phyloP scores from a whole-genome alignment of 371 early-diverging fungal species.

The Racocetra persica region DNA sequence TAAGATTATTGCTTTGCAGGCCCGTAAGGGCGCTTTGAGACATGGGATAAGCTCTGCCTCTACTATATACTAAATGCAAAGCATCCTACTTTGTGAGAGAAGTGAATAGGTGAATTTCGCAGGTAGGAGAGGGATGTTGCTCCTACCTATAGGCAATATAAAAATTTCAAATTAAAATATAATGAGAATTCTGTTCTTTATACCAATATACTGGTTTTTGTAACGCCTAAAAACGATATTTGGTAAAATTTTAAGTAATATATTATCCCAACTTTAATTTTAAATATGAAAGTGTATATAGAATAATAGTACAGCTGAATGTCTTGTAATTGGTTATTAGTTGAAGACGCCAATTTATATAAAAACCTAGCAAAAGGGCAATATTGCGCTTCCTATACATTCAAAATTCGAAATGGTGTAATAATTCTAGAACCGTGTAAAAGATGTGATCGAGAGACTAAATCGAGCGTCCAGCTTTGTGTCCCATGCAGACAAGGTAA shows the following conservation, averaged over 20 bases:
- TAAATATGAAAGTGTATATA: slow-evolving; percentile 39
- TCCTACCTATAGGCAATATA: no score
- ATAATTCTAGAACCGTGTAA: slow-evolving; percentile 31
- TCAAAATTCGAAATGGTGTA: slow-evolving; percentile 35
- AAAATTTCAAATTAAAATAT: no score
- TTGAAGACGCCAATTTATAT: slow-evolving; percentile 16
- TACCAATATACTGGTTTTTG: no score
- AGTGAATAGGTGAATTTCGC: no score
- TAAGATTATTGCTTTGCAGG: no score
- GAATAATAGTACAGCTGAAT: slow-evolving; percentile 15
- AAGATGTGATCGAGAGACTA: slow-evolving; percentile 36
- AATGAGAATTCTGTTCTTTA: no score
- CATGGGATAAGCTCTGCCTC: no score
- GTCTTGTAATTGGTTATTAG: slow-evolving; percentile 36
- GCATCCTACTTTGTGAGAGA: no score
- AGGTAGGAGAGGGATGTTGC: no score
- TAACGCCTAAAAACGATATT: no score
- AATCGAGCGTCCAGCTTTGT: slow-evolving; percentile 39
- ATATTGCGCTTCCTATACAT: slow-evolving; percentile 35
- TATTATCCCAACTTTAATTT: not conserved
- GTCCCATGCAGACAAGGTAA: slow-evolving; percentile 34
- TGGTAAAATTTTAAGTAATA: not conserved
- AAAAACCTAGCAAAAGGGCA: slow-evolving; percentile 14
- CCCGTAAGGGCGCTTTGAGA: no score
- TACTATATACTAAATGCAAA: no score